Evolutionary conservation across 2,329 filamentous ascomycete genomes (phyloP), one percentile per base, ranked within the genome.

Genomic region (Verticillium dahliae): DNA sequence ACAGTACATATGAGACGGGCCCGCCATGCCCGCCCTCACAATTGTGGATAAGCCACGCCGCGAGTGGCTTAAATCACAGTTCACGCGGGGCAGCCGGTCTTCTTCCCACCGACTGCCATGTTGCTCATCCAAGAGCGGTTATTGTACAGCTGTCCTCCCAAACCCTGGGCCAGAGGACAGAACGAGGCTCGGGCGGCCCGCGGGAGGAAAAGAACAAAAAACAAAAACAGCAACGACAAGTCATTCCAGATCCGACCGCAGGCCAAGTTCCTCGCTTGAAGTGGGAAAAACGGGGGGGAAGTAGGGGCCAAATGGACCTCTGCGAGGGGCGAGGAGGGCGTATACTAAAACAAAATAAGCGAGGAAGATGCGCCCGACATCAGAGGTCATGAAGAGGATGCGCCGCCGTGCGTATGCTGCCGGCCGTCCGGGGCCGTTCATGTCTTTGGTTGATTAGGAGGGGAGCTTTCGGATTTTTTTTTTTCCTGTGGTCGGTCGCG

Each of bases 361-460:
- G 63, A 60, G 57, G 55, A 57, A 62, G 58, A 41, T 31, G 10
- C 56, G 62, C 58, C 62, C 57, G 58, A 60, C 62, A 58, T 58
- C 59, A 57, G 57, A 35, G 52, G 60, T 52, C 27, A 52, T 58
- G 33, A 22, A 50, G 22, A 59, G 60, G 62, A 61, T 65, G 57
- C 57, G 39, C 58, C 61, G 34, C 41, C 38, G 59, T 60, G 62
- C 62, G 58, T 61, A 50, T 57, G 45, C 45, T 52, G 61, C 59
- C 39, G 57, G 60, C 57, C 59, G 60, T 63, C 59, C 34, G 60
- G 60, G 60, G 63, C 60, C 60, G 60, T 62, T 62, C 65, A 62
- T 62, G 63, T 60, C 62, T 63, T 60, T 45, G 62, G 62, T 64
- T 60, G 64, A 63, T 61, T 62, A 63, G 62, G 67, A 68, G 67